phyloP scores from a whole-genome alignment of 352 stramenopile species.

The Phytopythium aichiense region DNA sequence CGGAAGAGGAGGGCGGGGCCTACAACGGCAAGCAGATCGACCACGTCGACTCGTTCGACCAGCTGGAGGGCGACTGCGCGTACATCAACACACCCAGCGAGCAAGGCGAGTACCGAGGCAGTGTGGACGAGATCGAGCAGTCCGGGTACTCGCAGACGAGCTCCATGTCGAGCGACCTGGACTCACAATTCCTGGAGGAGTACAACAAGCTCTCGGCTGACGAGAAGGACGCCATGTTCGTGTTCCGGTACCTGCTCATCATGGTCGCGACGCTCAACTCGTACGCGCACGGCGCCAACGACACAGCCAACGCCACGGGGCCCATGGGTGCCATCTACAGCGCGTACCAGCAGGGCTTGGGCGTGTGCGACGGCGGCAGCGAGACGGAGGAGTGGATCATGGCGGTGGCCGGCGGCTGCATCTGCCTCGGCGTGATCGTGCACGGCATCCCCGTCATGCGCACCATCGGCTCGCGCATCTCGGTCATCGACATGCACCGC shows the following conservation, averaged over 20 bases:
- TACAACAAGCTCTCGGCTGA: constrained; percentile 22
- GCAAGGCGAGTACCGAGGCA: constrained; percentile 5
- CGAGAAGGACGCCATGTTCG: constrained; percentile 32
- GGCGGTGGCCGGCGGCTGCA: constrained; percentile 35
- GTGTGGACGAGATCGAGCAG: constrained; percentile 3
- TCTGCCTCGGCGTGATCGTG: constrained; percentile 37
- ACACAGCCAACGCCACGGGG: constrained; percentile 74
- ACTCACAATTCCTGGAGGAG: constrained; percentile 10
- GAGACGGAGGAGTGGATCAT: constrained; percentile 55
- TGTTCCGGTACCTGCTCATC: constrained; percentile 65
- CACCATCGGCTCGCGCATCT: constrained; percentile 40
- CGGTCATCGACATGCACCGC: constrained; percentile 48
- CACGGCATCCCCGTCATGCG: constrained; percentile 72
- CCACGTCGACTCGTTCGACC: constrained; percentile 1
- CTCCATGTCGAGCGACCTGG: constrained; percentile 1
- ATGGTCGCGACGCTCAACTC: constrained; percentile 65
- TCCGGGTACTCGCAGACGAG: constrained; percentile 2
- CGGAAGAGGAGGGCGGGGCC: background rate
- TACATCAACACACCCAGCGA: constrained; percentile 11
- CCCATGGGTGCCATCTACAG: constrained; percentile 52
- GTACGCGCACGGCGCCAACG: constrained; percentile 77
- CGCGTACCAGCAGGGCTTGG: constrained; percentile 39
- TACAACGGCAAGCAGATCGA: constrained; percentile 3
- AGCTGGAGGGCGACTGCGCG: background rate
- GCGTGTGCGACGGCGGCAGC: constrained; percentile 9